These are phyloP conservation scores for Vigna trinervia DNA, from an alignment of 306 rosid genomes.

Conservation along the genomic window DNA sequence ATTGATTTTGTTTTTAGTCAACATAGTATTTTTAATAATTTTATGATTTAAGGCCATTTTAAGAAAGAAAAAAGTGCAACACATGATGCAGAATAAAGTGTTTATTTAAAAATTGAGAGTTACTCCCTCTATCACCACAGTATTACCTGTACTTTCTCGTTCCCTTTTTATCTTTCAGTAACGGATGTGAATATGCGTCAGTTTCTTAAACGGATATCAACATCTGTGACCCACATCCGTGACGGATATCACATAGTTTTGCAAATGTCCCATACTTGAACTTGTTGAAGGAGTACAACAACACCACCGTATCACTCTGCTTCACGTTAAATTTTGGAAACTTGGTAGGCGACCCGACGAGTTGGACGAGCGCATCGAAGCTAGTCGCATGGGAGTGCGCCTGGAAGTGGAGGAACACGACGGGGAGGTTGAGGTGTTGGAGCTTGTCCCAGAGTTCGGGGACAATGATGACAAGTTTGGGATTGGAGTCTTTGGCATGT, in stretches of 20 bases:
- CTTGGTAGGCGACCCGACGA: constrained; percentile 49
- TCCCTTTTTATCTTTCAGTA: too few species aligned
- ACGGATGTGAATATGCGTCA: too few species aligned
- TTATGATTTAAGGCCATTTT: background rate
- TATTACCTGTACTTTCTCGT: too few species aligned
- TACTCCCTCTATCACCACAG: too few species aligned
- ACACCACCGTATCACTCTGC: constrained; percentile 73
- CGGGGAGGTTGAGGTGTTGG: constrained; percentile 58
- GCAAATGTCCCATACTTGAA: too few species aligned
- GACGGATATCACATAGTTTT: too few species aligned
- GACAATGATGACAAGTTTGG: constrained; percentile 71
- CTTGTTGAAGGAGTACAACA: constrained; percentile 78
- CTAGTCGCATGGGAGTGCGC: background rate
- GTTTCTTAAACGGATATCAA: too few species aligned
- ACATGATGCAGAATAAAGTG: constrained; percentile 31
- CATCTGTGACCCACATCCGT: too few species aligned
- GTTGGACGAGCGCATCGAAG: constrained; percentile 55
- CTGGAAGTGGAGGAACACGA: constrained; percentile 51
- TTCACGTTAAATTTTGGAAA: constrained; percentile 52
- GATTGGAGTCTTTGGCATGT: constrained; percentile 73
- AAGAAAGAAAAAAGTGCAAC: constrained; percentile 12
- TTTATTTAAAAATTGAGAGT: background rate
- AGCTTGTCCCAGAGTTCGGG: constrained; percentile 70
- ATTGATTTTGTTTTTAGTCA: too few species aligned
- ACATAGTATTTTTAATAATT: too few species aligned